A percentile compares a stretch with the other conserved stretches of the same genome.
Conservation (phyloP, 2,329 filamentous ascomycete genomes). For the Mycocentrospora acerina region DNA sequence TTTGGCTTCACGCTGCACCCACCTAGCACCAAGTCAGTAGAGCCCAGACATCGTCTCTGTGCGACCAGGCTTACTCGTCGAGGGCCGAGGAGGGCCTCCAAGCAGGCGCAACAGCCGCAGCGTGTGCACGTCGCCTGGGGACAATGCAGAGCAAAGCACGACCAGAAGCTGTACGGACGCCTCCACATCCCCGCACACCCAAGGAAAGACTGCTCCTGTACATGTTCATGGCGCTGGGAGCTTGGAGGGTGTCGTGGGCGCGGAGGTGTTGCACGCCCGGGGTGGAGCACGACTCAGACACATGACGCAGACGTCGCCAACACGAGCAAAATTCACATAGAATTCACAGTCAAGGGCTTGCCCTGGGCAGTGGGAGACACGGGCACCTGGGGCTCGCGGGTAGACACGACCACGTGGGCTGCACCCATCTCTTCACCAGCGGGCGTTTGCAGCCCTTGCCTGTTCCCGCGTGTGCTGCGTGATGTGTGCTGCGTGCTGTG, state of each 20-base stretch:
- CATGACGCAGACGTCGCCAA: constrained; percentile 14
- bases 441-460: background rate
- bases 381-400: too few species aligned
- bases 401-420: too few species aligned
- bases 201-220: constrained; percentile 6
- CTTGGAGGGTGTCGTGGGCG: constrained; percentile 13
- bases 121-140: constrained; percentile 20
- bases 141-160: background rate
- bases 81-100: constrained; percentile 61
- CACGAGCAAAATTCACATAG: background rate
- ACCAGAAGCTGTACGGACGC: constrained; percentile 12
- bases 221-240: constrained; percentile 21
- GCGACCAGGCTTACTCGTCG: constrained; percentile 54
- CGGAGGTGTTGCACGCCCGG: constrained; percentile 11
- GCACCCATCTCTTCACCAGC: background rate
- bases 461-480: constrained; percentile 1
- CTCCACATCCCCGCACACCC: constrained; percentile 5
- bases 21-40: constrained; percentile 56
- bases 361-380: too few species aligned
- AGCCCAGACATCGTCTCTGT: too few species aligned
- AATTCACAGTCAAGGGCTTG: too few species aligned
- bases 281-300: constrained; percentile 7
- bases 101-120: constrained; percentile 48
- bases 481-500: background rate
- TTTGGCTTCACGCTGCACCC: constrained; percentile 87